Base-by-base conservation (phyloP, 345 rosid genomes). In the Boechera retrofracta region DNA sequence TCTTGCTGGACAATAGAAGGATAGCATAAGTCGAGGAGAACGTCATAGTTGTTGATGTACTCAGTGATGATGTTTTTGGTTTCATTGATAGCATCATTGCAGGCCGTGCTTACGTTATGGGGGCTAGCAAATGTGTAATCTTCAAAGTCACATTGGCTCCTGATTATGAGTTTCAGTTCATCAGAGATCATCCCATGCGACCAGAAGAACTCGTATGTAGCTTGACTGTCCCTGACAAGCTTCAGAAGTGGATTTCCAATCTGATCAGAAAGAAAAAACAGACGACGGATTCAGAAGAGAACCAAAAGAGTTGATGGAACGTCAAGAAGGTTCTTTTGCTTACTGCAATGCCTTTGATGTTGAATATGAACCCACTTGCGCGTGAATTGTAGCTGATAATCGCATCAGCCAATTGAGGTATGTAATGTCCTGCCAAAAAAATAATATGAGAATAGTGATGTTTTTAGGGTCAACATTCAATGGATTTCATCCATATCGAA, bases 181-280 rank as follows among this genome's bases (percentile, higher is more conserved):
- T 94, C 96, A 6, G 98, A 94, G 41, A 94, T 88, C 91, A 94
- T 87, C 67, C 93, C 96, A 48, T 91, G 96, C 1, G 98, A 91
- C 98, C 98, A 94, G 39, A 84, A 89, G 85, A 68, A 91, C 70
- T 91, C 92, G 54, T 83, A 91, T 8, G 81, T 64, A 58, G 94
- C 87, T 2, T 85, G 75, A 75, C 26, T 44, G 75, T 93, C 96
- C n/a, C 81, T 86, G 55, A 87, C 91, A 36, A 88, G 90, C 80
- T 60, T 87, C 62, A 93, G 87, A 36, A 93, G 94, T 9, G 97
- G 97, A 71, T 94, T 94, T 21, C 97, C 94, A 15, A 94, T 89
- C 98, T 94, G 80, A 58, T 49, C 51, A 82, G n/a, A 12, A 21
- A 57, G 16, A 28, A 11, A 7, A 21, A 2, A 55, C 24, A 6